A percentile compares a stretch with the other conserved stretches of the same genome.
These are phyloP conservation scores for Trichoderma citrinoviride DNA, from an alignment of 2,329 filamentous ascomycete genomes.

Conservation along the genomic window DNA sequence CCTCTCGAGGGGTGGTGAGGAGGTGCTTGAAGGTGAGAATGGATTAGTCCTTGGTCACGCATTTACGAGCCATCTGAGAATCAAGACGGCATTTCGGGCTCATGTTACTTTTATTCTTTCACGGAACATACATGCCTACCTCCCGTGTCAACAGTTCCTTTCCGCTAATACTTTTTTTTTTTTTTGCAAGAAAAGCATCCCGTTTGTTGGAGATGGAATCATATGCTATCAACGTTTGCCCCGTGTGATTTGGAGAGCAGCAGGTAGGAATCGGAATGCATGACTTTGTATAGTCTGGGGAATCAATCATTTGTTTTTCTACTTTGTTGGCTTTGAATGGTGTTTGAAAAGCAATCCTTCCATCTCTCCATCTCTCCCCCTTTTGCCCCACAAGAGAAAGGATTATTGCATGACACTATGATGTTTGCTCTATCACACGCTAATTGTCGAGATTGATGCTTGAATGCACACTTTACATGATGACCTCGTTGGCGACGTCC, in stretches of 20 bases:
- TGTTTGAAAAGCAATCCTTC: not conserved
- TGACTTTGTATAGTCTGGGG: not conserved
- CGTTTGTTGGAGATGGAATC: not conserved
- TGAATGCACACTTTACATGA: constrained; percentile 65
- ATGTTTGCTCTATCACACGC: not conserved
- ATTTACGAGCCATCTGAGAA: not conserved
- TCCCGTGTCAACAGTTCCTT: not conserved
- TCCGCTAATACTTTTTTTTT: too few species aligned
- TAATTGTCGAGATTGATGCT: not conserved
- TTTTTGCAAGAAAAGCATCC: not conserved
- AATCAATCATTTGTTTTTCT: not conserved
- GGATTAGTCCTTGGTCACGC: not conserved
- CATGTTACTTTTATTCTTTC: too few species aligned
- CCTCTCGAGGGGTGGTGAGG: not conserved
- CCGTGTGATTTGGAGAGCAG: too few species aligned
- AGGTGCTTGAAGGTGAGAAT: not conserved
- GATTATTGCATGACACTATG: not conserved
- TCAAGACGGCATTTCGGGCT: not conserved
- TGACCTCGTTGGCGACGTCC: constrained; percentile 84
- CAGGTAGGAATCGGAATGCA: not conserved
- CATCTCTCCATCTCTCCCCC: not conserved
- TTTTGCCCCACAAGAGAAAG: not conserved
- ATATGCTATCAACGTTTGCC: too few species aligned
- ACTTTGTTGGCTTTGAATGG: not conserved
- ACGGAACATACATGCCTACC: too few species aligned